Conservation (phyloP, 495 filamentous ascomycete genomes). For the Xylaria nigripes region DNA sequence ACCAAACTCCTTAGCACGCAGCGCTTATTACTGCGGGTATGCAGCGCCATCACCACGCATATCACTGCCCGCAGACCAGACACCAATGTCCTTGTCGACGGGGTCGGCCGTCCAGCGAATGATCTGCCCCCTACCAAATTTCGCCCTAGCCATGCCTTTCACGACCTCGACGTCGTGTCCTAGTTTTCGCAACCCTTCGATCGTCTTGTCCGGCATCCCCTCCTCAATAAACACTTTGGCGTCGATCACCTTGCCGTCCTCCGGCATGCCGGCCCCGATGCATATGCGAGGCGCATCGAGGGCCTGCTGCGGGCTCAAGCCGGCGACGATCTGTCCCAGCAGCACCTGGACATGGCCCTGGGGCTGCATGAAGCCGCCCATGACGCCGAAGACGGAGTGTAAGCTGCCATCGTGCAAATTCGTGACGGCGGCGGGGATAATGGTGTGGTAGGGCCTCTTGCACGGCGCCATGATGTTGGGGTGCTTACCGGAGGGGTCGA, state of each 20-base stretch:
- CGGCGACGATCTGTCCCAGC: constrained; percentile 80
- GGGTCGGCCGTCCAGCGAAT: constrained; percentile 60
- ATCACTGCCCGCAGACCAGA: constrained; percentile 87
- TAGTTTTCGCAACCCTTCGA: constrained; percentile 55
- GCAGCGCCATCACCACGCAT: constrained; percentile 80
- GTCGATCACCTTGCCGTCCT: constrained; percentile 31
- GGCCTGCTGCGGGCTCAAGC: constrained; percentile 78
- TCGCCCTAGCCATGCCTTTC: constrained; percentile 53
- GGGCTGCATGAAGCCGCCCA: constrained; percentile 99
- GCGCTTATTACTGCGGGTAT: constrained; percentile 17
- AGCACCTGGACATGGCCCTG: constrained; percentile 96
- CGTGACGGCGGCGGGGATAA: constrained; percentile 88
- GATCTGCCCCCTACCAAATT: constrained; percentile 89
- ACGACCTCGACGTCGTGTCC: constrained; percentile 71
- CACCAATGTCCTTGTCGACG: constrained; percentile 51
- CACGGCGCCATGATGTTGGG: constrained; percentile 71
- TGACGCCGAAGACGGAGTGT: constrained; percentile 84
- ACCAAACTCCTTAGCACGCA: not conserved
- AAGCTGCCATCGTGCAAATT: constrained; percentile 60
- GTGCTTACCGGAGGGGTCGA: constrained; percentile 47
- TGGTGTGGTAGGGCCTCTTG: constrained; percentile 96
- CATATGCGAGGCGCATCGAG: constrained; percentile 86
- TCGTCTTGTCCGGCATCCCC: constrained; percentile 60
- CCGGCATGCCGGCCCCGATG: constrained; percentile 61
- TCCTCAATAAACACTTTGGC: constrained; percentile 69